Conservation (phyloP, 352 stramenopile species). For the Phytopythium kandeliae region DNA sequence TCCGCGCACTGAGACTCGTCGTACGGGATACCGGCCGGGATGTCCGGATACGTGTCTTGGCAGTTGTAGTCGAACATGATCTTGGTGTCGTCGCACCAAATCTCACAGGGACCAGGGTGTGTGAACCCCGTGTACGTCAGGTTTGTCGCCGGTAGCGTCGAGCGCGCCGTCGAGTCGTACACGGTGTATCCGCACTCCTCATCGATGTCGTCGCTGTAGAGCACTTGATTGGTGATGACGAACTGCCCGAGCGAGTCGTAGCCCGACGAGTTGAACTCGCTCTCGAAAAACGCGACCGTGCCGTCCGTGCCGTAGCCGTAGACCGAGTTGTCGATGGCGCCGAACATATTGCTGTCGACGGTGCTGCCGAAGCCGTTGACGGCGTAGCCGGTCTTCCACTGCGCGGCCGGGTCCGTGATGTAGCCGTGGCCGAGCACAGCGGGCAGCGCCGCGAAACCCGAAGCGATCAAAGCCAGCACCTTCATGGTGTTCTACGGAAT, state of each 20-base stretch:
- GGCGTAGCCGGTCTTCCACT: constrained; percentile 34
- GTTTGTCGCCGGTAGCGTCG: constrained; percentile 23
- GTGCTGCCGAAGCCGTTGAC: constrained; percentile 37
- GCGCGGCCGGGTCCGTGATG: constrained; percentile 31
- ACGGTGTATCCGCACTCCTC: constrained; percentile 33
- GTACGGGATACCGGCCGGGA: constrained; percentile 25
- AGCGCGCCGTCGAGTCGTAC: constrained; percentile 18
- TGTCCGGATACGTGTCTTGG: constrained; percentile 28
- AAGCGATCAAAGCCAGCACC: constrained; percentile 9
- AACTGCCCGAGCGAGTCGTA: constrained; percentile 41
- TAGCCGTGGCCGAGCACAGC: constrained; percentile 22
- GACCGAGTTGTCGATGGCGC: constrained; percentile 24
- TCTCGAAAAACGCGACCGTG: constrained; percentile 32
- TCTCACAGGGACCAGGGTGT: constrained; percentile 44
- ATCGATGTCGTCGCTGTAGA: constrained; percentile 30
- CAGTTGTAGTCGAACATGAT: constrained; percentile 44
- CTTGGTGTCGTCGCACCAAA: constrained; percentile 54
- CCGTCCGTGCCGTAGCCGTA: constrained; percentile 32
- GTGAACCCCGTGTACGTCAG: constrained; percentile 45
- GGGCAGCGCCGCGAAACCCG: constrained; percentile 8
- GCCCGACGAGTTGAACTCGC: constrained; percentile 27
- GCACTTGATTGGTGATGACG: constrained; percentile 34
- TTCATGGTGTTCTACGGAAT: constrained; percentile 13
- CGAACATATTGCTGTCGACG: constrained; percentile 35
- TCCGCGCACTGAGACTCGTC: constrained; percentile 31